Percentiles rank a stretch among this genome's conserved stretches.
phyloP scores from a whole-genome alignment of 2,329 filamentous ascomycete genomes.

The Aspergillus japonicus region DNA sequence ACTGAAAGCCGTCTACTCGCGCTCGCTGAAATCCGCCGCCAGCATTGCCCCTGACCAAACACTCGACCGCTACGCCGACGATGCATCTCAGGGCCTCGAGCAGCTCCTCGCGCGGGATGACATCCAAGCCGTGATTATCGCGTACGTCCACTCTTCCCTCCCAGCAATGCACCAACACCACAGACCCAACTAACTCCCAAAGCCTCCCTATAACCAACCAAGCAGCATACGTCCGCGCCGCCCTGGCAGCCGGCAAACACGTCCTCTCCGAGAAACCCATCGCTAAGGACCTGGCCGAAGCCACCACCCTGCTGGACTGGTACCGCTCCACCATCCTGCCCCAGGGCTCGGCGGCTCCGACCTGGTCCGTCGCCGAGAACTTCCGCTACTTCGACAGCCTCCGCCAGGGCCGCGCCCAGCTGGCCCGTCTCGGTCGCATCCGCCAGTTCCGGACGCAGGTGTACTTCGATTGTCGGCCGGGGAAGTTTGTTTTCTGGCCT shows the following conservation, averaged over 20 bases:
- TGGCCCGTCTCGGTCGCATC: slow-evolving; percentile 52
- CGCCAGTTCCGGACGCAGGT: slow-evolving; percentile 37
- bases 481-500: background rate
- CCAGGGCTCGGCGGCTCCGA: slow-evolving; percentile 23
- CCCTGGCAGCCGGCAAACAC: slow-evolving; percentile 65
- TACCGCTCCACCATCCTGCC: slow-evolving; percentile 42
- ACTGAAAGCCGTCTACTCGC: slow-evolving; percentile 67
- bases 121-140: slow-evolving; percentile 41
- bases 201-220: slow-evolving; percentile 61
- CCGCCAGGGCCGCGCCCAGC: slow-evolving; percentile 50
- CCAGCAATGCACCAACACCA: background rate
- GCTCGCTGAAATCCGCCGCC: slow-evolving; percentile 59
- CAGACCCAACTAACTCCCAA: background rate
- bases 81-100: slow-evolving; percentile 34
- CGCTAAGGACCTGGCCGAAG: slow-evolving; percentile 57
- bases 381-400: slow-evolving; percentile 63
- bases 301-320: slow-evolving; percentile 50
- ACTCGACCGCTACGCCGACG: slow-evolving; percentile 58
- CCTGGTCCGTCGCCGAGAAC: slow-evolving; percentile 69
- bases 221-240: slow-evolving; percentile 58
- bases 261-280: slow-evolving; percentile 70
- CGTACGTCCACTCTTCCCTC: slow-evolving; percentile 15
- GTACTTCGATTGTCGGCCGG: slow-evolving; percentile 3
- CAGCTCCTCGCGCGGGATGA: slow-evolving; percentile 57
- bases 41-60: slow-evolving; percentile 40